phyloP scores from a whole-genome alignment of 352 stramenopile species.

The Globisporangium ultimum region DNA sequence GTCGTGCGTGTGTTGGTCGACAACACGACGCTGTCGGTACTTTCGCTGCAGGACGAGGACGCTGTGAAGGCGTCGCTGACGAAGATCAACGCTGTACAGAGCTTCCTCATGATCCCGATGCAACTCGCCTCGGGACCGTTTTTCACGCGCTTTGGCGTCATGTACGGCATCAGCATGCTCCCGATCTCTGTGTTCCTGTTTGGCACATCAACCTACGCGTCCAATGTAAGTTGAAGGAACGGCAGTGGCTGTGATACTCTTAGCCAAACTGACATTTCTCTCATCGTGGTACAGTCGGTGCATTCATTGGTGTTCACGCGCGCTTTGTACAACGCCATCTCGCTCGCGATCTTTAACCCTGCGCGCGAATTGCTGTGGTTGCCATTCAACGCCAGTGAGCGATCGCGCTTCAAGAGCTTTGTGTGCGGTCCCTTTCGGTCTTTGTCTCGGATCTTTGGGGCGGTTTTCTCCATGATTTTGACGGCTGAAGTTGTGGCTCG shows the following conservation, averaged over 20 bases:
- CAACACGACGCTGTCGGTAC: conserved; percentile 75
- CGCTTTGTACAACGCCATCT: conserved; percentile 79
- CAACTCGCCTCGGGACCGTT: conserved; percentile 73
- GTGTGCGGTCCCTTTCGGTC: conserved; percentile 78
- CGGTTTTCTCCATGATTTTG: conserved; percentile 66
- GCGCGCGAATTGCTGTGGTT: conserved; percentile 85
- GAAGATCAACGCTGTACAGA: conserved; percentile 80
- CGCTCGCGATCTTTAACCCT: conserved; percentile 80
- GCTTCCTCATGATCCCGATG: conserved; percentile 85
- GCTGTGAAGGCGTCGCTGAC: conserved; percentile 73
- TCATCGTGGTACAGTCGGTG: conserved; percentile 24
- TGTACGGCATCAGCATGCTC: conserved; percentile 78
- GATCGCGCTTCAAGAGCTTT: conserved; percentile 76
- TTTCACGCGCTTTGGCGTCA: conserved; percentile 83
- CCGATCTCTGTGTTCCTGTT: conserved; percentile 74
- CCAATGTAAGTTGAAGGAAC: conserved; percentile 28
- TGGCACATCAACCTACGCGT: conserved; percentile 53
- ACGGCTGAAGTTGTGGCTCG: conserved; percentile 41
- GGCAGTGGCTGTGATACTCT: too few species aligned
- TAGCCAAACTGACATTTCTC: not conserved
- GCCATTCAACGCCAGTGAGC: conserved; percentile 69
- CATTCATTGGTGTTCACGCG: conserved; percentile 61
- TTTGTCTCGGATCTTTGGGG: conserved; percentile 70
- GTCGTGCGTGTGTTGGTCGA: conserved; percentile 78
- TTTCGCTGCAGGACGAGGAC: conserved; percentile 64